Percentiles rank a stretch among this genome's conserved stretches.
Conservation (phyloP, 1,284 basidiomycete species). For the Tilletia setariae region DNA sequence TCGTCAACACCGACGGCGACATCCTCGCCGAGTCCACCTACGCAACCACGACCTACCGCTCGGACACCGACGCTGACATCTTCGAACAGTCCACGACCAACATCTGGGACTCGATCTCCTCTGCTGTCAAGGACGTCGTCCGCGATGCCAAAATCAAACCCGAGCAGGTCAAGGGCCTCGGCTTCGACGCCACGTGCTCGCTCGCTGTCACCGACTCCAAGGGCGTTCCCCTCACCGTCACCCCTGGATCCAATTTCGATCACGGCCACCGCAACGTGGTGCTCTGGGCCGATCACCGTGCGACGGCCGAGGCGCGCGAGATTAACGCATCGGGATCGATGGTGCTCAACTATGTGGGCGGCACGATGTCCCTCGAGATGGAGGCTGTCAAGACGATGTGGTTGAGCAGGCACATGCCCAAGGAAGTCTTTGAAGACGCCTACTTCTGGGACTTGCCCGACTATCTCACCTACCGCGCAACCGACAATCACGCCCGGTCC, state of each 20-base stretch:
- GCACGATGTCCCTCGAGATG: constrained; percentile 77
- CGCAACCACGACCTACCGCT: constrained; percentile 78
- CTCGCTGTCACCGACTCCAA: constrained; percentile 73
- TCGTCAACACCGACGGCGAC: constrained; percentile 72
- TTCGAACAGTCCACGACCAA: constrained; percentile 76
- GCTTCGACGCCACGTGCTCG: constrained; percentile 96
- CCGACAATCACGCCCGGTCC: constrained; percentile 73
- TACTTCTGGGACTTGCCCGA: constrained; percentile 98
- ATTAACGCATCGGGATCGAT: constrained; percentile 82
- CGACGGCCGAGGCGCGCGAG: constrained; percentile 80
- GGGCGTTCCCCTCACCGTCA: constrained; percentile 76
- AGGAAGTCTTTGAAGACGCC: constrained; percentile 71
- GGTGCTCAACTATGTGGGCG: constrained; percentile 91
- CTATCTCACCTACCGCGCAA: constrained; percentile 90
- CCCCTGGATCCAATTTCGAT: constrained; percentile 61
- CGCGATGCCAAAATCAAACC: constrained; percentile 65
- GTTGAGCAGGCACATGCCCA: constrained; percentile 83
- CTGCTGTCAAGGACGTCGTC: constrained; percentile 70
- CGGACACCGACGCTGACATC: constrained; percentile 78
- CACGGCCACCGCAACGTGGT: constrained; percentile 37
- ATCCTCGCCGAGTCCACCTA: constrained; percentile 74
- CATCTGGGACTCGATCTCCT: constrained; percentile 76
- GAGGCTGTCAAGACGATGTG: constrained; percentile 57
- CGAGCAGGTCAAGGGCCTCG: constrained; percentile 75
- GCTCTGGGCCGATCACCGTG: constrained; percentile 71